Conservation (phyloP, 768 basidiomycete genomes). For the Mycena haematopus region DNA sequence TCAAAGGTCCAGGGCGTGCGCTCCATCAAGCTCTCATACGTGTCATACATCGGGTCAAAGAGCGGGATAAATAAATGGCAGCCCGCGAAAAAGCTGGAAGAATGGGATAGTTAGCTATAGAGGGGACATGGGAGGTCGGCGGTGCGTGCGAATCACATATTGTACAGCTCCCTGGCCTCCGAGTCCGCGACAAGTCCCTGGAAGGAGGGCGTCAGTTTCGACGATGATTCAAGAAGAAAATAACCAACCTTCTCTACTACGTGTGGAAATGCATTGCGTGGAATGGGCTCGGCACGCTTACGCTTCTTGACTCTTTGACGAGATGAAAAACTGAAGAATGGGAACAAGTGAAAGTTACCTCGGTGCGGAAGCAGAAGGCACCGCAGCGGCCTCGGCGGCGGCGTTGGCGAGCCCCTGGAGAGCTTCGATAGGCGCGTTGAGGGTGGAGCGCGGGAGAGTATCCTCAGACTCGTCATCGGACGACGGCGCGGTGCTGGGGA, state of each 20-base stretch:
- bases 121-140: conserved; percentile 36
- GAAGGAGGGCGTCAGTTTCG: conserved; percentile 7
- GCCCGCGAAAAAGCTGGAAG: conserved; percentile 88
- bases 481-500: conserved; percentile 81
- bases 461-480: conserved; percentile 94
- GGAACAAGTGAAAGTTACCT: conserved; percentile 48
- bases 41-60: conserved; percentile 93
- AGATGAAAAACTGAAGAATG: conserved; percentile 9
- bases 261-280: conserved; percentile 86
- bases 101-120: conserved; percentile 40
- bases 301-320: conserved; percentile 76
- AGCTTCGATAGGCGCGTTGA: conserved; percentile 94
- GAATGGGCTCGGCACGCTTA: conserved; percentile 82
- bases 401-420: conserved; percentile 94
- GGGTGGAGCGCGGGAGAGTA: conserved; percentile 78
- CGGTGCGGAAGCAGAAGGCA: conserved; percentile 67
- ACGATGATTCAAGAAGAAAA: conserved; percentile 13
- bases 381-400: conserved; percentile 91
- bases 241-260: conserved; percentile 80
- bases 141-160: conserved; percentile 67
- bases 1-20: conserved; percentile 97
- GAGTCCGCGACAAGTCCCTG: conserved; percentile 85
- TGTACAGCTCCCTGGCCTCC: conserved; percentile 90
- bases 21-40: conserved; percentile 89
- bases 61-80: conserved; percentile 97